Base-by-base conservation (phyloP, 208 protist species). In the Leishmania mexicana region DNA sequence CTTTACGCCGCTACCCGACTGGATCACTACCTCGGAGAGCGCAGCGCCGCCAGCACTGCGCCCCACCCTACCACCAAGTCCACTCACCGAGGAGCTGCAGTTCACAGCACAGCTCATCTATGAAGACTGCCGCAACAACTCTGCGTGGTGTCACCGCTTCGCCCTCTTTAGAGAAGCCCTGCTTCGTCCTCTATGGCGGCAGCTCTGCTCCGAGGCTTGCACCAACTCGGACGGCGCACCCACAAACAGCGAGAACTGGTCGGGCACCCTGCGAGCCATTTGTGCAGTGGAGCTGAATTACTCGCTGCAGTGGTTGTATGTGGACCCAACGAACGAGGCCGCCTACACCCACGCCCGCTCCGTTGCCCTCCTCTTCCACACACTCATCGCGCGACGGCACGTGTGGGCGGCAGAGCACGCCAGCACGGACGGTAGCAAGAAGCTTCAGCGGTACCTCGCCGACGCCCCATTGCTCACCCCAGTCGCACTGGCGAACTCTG, bases 111-210 rank as follows among this genome's bases (percentile, higher is more conserved):
- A 42, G 51, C 78, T 94, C 2, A 92, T 97, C 40, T 47, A 64
- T 35, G n/a, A 80, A 11, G 94, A 97, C 81, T 86, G 82, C 68
- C 86, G 87, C 47, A 97, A 97, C 83, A 97, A 97, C 84, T 96
- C 92, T 7, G 94, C 90, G 31, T 97, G 94, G 94, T 95, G 92
- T 78, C 94, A 97, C 73, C 89, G 94, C 40, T 90, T 91, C 31
- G 75, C 80, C 40, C 67, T 96, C 28, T 88, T 96, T 71, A 64
- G 83, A 11, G 77, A 85, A 5, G 80, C 93, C 54, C 83, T 97
- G 7, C 72, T 95, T 58, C 75, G 78, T 38, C 74, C 8, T 71
- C 88, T 71, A 45, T 95, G 78, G 79, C 65, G 68, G 58, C 49
- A 58, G 42, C 74, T 60, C 72, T 76, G 72, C 72, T 28, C 49